These are phyloP conservation scores for Microcyclospora tardicrescens DNA, from an alignment of 2,329 filamentous ascomycete genomes.

Conservation along the genomic window DNA sequence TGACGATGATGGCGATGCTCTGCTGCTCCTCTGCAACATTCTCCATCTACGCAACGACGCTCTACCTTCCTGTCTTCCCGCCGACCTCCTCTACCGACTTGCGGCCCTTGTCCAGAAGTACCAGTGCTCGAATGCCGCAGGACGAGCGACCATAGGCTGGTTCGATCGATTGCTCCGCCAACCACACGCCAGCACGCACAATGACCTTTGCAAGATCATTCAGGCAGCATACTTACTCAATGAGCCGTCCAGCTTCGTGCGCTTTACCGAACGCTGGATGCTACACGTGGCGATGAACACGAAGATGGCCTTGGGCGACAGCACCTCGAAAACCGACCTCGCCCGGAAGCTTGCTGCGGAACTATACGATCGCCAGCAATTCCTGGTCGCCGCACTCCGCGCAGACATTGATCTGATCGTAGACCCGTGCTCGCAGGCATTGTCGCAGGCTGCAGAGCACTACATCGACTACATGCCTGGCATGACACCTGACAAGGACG, in stretches of 20 bases:
- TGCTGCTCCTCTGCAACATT: constrained; percentile 16
- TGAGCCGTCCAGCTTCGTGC: constrained; percentile 18
- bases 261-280: constrained; percentile 16
- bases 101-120: constrained; percentile 12
- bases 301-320: not conserved
- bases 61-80: constrained; percentile 12
- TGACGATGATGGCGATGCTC: constrained; percentile 12
- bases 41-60: constrained; percentile 17
- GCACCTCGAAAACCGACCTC: constrained; percentile 1
- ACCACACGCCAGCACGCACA: too few species aligned
- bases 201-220: constrained; percentile 10
- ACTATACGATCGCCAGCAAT: constrained; percentile 4
- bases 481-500: constrained; percentile 10
- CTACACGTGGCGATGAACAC: constrained; percentile 4
- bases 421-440: constrained; percentile 12
- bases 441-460: constrained; percentile 13
- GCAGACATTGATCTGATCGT: constrained; percentile 15
- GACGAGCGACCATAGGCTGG: constrained; percentile 13
- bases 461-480: constrained; percentile 18
- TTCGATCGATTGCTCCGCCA: constrained; percentile 13
- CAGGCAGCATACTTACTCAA: constrained; percentile 15
- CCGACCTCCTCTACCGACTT: constrained; percentile 12
- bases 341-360: not conserved
- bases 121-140: constrained; percentile 13
- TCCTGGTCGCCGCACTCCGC: constrained; percentile 8